A percentile compares a stretch with the other conserved stretches of the same genome.
Conservation (phyloP, 1,284 basidiomycete genomes). For the Athelia sp. region DNA sequence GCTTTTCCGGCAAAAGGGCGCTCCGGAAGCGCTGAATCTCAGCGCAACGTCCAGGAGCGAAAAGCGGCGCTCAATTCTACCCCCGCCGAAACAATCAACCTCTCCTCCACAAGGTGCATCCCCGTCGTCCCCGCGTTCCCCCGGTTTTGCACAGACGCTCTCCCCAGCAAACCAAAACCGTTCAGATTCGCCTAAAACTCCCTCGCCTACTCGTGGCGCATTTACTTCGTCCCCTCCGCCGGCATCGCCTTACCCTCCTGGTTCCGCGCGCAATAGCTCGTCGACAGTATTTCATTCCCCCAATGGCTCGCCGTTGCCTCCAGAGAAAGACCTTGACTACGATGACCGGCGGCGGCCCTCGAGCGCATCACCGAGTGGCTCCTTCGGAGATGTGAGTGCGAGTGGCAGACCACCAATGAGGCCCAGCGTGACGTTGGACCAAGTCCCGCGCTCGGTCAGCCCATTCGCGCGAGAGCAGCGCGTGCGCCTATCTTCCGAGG, state of each 20-base stretch:
- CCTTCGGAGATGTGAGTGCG: neutral
- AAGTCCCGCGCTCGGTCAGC: constrained; percentile 14
- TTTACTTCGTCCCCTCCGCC: neutral
- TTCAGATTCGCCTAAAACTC: neutral
- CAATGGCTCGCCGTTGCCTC: neutral
- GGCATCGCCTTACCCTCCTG: neutral
- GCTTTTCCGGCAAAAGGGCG: constrained; percentile 24
- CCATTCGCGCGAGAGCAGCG: constrained; percentile 1
- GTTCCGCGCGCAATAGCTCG: neutral
- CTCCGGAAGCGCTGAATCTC: neutral
- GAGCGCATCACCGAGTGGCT: too few species aligned
- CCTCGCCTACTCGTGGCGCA: neutral
- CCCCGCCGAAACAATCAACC: neutral
- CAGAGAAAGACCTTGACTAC: neutral
- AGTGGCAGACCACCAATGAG: constrained; percentile 3
- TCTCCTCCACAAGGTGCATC: neutral
- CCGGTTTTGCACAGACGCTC: neutral
- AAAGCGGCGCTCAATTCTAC: too few species aligned
- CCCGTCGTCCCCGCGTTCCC: too few species aligned
- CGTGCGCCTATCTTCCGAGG: too few species aligned
- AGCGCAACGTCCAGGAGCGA: too few species aligned
- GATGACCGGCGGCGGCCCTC: too few species aligned
- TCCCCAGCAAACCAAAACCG: neutral
- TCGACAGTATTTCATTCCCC: neutral
- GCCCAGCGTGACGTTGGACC: constrained; percentile 12